A percentile compares a stretch with the other conserved stretches of the same genome.
Evolutionary conservation across 345 rosid species (phyloP).

Genomic region (Physaria fendleri): DNA sequence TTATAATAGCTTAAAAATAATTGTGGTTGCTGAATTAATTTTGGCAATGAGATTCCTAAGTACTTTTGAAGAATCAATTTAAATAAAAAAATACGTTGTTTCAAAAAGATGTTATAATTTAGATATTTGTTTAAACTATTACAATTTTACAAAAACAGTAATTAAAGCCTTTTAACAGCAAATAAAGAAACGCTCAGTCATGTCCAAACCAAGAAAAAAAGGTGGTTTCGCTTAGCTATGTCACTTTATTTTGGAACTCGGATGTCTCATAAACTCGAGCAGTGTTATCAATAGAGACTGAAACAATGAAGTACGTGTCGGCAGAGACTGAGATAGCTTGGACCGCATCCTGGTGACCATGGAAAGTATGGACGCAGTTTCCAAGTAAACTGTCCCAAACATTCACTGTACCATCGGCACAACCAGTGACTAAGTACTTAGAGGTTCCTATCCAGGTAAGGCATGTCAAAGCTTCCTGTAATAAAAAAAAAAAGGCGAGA

Average conservation of each 20-base stretch:
- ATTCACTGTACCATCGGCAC: slow-evolving; percentile 60
- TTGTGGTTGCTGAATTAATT: no score
- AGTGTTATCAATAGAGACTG: slow-evolving; percentile 62
- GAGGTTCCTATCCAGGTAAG: slow-evolving; percentile 73
- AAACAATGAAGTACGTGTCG: slow-evolving; percentile 49
- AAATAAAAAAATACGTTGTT: no score
- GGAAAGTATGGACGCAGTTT: slow-evolving; percentile 48
- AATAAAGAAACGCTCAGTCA: no score
- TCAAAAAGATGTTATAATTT: no score
- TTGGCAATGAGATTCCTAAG: no score
- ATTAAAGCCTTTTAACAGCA: no score
- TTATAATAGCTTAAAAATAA: no score
- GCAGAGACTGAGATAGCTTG: slow-evolving; percentile 52
- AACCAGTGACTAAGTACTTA: slow-evolving; percentile 68
- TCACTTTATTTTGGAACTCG: slow-evolving; percentile 32
- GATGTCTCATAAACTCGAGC: slow-evolving; percentile 73
- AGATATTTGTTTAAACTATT: no score
- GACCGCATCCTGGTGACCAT: slow-evolving; percentile 59
- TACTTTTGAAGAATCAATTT: no score
- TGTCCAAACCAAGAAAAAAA: no score
- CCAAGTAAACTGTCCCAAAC: slow-evolving; percentile 86
- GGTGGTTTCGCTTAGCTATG: slow-evolving; percentile 6
- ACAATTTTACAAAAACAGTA: no score
- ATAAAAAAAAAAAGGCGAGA: not conserved
- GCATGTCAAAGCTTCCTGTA: slow-evolving; percentile 74